A percentile compares a stretch with the other conserved stretches of the same genome.
Evolutionary conservation across 2,329 filamentous ascomycete species (phyloP).

Genomic region (Polytolypa hystricis): DNA sequence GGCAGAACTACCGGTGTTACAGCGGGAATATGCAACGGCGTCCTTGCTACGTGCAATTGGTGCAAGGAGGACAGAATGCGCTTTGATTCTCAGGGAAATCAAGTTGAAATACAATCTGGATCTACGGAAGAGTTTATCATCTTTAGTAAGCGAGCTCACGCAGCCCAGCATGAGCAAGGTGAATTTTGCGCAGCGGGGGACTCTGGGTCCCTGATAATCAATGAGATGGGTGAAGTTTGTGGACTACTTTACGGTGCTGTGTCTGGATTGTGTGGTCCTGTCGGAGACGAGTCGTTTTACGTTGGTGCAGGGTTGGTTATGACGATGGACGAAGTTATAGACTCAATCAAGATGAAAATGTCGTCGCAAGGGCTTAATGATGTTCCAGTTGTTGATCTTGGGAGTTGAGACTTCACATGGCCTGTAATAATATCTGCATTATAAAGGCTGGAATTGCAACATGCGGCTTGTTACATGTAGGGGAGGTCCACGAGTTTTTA

Average conservation of each 20-base stretch:
- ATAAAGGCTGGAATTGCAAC: neutral
- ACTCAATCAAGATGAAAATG: neutral
- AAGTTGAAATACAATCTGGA: neutral
- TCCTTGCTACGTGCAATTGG: neutral
- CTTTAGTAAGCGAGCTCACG: neutral
- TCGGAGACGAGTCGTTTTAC: neutral
- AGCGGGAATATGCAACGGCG: neutral
- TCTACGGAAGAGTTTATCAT: neutral
- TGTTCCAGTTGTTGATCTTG: neutral
- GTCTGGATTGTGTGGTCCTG: neutral
- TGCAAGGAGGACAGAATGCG: neutral
- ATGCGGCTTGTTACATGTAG: no score
- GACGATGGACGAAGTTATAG: neutral
- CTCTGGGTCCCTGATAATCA: no score
- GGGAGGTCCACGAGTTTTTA: no score
- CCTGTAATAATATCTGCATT: neutral
- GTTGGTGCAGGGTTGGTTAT: neutral
- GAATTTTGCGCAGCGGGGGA: no score
- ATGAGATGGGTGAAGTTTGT: neutral
- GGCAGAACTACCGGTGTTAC: neutral
- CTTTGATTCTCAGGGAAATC: constrained; percentile 1
- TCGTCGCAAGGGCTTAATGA: neutral
- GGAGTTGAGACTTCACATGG: neutral
- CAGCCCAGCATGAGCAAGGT: constrained; percentile 1
- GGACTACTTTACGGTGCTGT: neutral